Base-by-base conservation (phyloP, 2,329 filamentous ascomycete genomes). In the Xylaria multiplex region DNA sequence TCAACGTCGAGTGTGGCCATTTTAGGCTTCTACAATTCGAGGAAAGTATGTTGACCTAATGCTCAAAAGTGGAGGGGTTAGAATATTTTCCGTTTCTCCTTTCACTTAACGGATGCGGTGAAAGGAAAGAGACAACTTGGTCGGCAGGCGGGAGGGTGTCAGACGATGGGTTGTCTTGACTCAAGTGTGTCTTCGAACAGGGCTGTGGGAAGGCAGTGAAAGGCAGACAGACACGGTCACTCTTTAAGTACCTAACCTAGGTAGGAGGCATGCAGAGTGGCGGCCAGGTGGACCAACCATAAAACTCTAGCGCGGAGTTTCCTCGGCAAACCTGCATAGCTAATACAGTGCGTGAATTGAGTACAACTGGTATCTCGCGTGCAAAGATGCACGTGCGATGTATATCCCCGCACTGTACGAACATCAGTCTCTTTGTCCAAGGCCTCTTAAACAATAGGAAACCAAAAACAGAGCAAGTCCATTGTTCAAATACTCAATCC, bases 1-100 rank as follows among this genome's bases (percentile, higher is more conserved):
- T 97, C 94, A 74, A 97, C 93, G 77, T 97, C 93, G 73, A 85
- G 77, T 64, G 79, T 82, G 59, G 82, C 79, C 83, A 86, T 85
- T 69, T 71, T 80, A 55, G 68, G 64, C 52, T 55, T 54, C 66
- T 45, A n/a, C 48, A 48, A 40, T 53, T 9, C 11, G 13, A 9
- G 19, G 16, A 62, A 67, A 53, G 54, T 54, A 43, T 32, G 32
- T 19, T 46, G 45, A 48, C 50, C 60, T 53, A 49, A 8, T 6
- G 43, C 37, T 54, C 16, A 24, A 48, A 8, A 46, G 22, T 52
- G 24, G 19, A 6, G n/a, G 13, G 16, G 22, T 37, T 66, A 53
- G 24, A 7, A 13, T 56, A 58, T 59, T 40, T 40, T 40, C 3
- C 42, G 35, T 40, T 46, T 14, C 7, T 6, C 13, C 45, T 24